Percentiles rank a stretch among this genome's conserved stretches.
phyloP scores from a whole-genome alignment of 192 early-diverging fungal genomes.

The Globomyces pollinis-pini region DNA sequence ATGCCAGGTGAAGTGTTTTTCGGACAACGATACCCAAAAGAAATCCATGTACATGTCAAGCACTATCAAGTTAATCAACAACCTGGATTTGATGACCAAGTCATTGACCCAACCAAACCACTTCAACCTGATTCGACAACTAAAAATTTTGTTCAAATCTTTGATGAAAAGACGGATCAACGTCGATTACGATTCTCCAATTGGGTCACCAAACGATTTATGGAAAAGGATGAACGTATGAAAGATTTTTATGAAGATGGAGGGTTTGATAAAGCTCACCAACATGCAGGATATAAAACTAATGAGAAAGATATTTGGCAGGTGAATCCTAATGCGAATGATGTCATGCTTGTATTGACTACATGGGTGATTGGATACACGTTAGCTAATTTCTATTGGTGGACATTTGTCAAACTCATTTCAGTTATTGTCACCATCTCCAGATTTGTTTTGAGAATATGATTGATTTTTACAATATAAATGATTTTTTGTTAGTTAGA shows the following conservation, averaged over 20 bases:
- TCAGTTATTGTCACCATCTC: no score
- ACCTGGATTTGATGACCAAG: slow-evolving; percentile 19
- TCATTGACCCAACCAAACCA: slow-evolving; percentile 1
- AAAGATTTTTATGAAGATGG: slow-evolving; percentile 68
- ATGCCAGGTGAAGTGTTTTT: slow-evolving; percentile 69
- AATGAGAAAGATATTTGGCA: neutral
- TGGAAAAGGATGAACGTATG: slow-evolving; percentile 82
- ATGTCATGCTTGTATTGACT: no score
- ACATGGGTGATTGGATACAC: no score
- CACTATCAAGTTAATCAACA: slow-evolving; percentile 7
- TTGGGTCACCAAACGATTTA: slow-evolving; percentile 72
- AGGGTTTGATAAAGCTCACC: slow-evolving; percentile 34
- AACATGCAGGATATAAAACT: neutral
- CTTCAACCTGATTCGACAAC: no score
- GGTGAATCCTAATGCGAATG: no score
- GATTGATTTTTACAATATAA: no score
- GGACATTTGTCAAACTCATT: no score
- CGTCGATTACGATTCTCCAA: slow-evolving; percentile 57
- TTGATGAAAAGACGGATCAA: slow-evolving; percentile 25
- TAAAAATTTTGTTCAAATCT: no score
- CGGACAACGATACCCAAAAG: slow-evolving; percentile 57
- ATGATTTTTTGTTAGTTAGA: no score
- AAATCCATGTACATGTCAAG: slow-evolving; percentile 73
- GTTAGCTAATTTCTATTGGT: no score
- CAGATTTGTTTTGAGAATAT: no score